Percentiles rank a stretch among this genome's conserved stretches.
phyloP scores from a whole-genome alignment of 257 asterid genomes.

The Capsicum pubescens region DNA sequence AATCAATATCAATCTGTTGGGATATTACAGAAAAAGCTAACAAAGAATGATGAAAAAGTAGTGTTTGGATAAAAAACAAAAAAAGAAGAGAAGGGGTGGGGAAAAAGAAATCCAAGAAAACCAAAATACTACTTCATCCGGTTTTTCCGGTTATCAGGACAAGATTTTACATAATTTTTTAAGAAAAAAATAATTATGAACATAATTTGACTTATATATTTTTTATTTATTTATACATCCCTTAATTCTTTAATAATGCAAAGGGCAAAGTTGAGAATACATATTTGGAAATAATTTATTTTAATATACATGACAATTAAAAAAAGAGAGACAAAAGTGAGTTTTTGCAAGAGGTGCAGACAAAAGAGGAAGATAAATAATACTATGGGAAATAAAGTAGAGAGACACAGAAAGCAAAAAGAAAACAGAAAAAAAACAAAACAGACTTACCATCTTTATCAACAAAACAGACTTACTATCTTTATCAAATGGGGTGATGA shows the following conservation, averaged over 20 bases:
- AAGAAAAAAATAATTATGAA: too few species aligned
- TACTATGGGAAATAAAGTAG: constrained; percentile 23
- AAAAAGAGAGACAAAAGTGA: background rate
- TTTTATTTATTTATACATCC: too few species aligned
- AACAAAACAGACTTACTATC: constrained; percentile 15
- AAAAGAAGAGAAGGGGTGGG: constrained; percentile 32
- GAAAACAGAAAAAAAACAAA: background rate
- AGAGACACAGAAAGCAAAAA: background rate
- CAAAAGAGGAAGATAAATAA: constrained; percentile 8
- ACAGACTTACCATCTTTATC: constrained; percentile 18
- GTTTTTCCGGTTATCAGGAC: too few species aligned
- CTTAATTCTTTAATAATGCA: too few species aligned
- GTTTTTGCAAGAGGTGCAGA: constrained; percentile 33
- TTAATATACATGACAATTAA: constrained; percentile 30
- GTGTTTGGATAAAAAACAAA: constrained; percentile 29
- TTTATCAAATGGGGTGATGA: constrained; percentile 40
- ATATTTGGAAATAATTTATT: too few species aligned
- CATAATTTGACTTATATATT: too few species aligned
- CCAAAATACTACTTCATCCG: constrained; percentile 29
- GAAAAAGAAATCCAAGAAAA: constrained; percentile 42
- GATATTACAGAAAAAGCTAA: constrained; percentile 61
- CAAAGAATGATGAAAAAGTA: constrained; percentile 70
- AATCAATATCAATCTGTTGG: constrained; percentile 36
- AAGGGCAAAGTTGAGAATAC: too few species aligned
- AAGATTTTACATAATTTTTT: too few species aligned